phyloP scores from a whole-genome alignment of 495 filamentous ascomycete genomes.

The Talaromyces wortmannii region DNA sequence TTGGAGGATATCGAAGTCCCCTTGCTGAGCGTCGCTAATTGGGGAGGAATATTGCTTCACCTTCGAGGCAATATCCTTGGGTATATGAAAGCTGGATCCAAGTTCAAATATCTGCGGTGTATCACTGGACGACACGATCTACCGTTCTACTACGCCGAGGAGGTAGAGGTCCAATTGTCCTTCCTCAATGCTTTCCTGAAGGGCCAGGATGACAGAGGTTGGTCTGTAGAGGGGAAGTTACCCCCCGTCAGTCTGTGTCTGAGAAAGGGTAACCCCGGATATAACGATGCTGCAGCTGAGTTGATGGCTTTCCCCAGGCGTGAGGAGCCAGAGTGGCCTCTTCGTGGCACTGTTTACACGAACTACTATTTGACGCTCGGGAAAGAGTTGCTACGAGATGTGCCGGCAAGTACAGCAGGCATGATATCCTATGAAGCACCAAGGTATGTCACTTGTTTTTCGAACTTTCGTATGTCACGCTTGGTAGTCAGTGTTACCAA shows the following conservation, averaged over 20 bases:
- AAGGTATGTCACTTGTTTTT: no score
- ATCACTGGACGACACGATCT: conserved; percentile 64
- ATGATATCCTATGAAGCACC: no score
- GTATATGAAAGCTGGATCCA: conserved; percentile 49
- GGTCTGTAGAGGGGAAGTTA: conserved; percentile 43
- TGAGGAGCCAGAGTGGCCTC: conserved; percentile 55
- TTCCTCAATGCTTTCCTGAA: conserved; percentile 66
- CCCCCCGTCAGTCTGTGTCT: conserved; percentile 50
- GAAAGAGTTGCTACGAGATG: no score
- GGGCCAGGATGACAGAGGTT: conserved; percentile 51
- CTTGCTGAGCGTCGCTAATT: conserved; percentile 55
- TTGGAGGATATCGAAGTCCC: conserved; percentile 57
- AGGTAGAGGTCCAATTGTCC: conserved; percentile 55
- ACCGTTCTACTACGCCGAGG: conserved; percentile 62
- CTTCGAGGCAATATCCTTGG: conserved; percentile 60
- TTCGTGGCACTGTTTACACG: conserved; percentile 52
- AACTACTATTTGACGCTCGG: conserved; percentile 51
- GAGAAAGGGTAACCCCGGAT: conserved; percentile 55
- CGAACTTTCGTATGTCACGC: no score
- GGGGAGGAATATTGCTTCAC: conserved; percentile 57
- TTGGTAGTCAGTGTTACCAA: no score
- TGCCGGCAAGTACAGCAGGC: no score
- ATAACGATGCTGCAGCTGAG: conserved; percentile 52
- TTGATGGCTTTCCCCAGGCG: conserved; percentile 39
- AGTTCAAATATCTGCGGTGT: conserved; percentile 57